phyloP scores from a whole-genome alignment of 306 rosid species.

The Quillaja saponaria region DNA sequence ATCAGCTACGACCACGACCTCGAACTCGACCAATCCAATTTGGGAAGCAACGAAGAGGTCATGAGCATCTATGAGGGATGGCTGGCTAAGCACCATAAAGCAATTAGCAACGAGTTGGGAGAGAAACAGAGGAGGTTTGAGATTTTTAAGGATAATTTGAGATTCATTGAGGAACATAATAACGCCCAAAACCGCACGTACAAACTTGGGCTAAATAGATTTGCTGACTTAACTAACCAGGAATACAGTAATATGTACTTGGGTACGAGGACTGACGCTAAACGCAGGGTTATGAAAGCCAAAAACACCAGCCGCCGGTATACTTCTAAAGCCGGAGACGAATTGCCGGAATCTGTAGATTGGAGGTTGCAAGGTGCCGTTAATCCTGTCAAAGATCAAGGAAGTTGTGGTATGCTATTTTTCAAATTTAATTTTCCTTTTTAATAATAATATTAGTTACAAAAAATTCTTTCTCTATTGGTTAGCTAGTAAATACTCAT shows the following conservation, averaged over 20 bases:
- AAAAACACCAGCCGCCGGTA: conserved; percentile 62
- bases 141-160: conserved; percentile 71
- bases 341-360: conserved; percentile 65
- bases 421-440: background rate
- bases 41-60: conserved; percentile 51
- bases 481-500: no score
- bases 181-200: conserved; percentile 59
- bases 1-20: background rate
- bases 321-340: conserved; percentile 36
- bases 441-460: no score
- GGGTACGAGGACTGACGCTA: conserved; percentile 51
- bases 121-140: conserved; percentile 66
- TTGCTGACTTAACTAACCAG: conserved; percentile 76
- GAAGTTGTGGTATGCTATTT: conserved; percentile 68
- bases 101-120: conserved; percentile 60
- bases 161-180: conserved; percentile 69
- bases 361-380: conserved; percentile 82
- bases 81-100: conserved; percentile 59
- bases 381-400: conserved; percentile 75
- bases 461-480: no score
- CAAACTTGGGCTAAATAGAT: conserved; percentile 69
- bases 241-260: conserved; percentile 65
- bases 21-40: background rate
- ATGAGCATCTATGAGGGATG: conserved; percentile 59
- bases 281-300: conserved; percentile 56